Evolutionary conservation across 2,329 filamentous ascomycete species (phyloP).

Genomic region (Colletotrichum chrysophilum): DNA sequence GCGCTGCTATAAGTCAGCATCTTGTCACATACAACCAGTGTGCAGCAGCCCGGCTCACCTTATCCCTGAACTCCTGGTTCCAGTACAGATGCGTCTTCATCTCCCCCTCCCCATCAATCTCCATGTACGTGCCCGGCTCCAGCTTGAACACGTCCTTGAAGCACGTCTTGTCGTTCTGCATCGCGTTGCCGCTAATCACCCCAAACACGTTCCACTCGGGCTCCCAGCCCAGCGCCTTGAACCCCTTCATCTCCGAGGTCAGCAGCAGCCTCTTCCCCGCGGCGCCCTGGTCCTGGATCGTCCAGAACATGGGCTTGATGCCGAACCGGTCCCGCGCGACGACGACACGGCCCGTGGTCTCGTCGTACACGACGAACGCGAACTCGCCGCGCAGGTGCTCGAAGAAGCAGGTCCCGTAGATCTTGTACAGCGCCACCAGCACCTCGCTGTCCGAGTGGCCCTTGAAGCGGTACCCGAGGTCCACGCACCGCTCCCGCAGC

Average conservation of each 20-base stretch:
- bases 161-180: conserved; percentile 46
- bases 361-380: conserved; percentile 55
- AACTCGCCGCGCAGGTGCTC: conserved; percentile 59
- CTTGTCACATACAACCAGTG: background rate
- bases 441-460: conserved; percentile 56
- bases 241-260: conserved; percentile 59
- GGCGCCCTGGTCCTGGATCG: conserved; percentile 28
- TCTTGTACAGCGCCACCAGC: conserved; percentile 55
- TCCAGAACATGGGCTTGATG: conserved; percentile 63
- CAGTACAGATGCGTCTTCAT: conserved; percentile 52
- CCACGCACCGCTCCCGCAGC: conserved; percentile 41
- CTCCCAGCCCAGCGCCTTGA: conserved; percentile 54
- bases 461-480: conserved; percentile 47
- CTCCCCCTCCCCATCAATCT: conserved; percentile 36
- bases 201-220: conserved; percentile 57
- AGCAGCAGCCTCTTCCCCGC: conserved; percentile 46
- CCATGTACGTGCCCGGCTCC: conserved; percentile 48
- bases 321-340: conserved; percentile 60
- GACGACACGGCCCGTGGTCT: conserved; percentile 43
- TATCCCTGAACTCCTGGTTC: conserved; percentile 57
- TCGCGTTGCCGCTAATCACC: conserved; percentile 47
- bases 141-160: conserved; percentile 54
- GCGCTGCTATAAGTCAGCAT: conserved; percentile 20
- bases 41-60: conserved; percentile 36
- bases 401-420: conserved; percentile 44